phyloP scores from a whole-genome alignment of 768 basidiomycete species.

The Mycena belliarum region DNA sequence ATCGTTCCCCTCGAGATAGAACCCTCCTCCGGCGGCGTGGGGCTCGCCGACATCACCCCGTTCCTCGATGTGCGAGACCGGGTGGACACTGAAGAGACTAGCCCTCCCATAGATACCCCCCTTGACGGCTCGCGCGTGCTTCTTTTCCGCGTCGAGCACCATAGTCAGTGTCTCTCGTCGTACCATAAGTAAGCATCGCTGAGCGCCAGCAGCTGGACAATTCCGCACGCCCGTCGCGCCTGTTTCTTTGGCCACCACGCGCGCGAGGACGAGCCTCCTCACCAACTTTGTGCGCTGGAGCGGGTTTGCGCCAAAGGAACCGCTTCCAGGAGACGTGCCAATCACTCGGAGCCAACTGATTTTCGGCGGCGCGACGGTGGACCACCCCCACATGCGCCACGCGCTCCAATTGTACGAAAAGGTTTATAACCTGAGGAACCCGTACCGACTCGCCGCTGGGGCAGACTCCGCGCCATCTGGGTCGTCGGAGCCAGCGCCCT shows the following conservation, averaged over 20 bases:
- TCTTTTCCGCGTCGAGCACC: background rate
- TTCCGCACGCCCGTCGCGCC: too few relatives aligned
- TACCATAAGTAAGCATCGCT: too few relatives aligned
- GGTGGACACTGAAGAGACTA: constrained; percentile 3
- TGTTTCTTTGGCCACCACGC: too few relatives aligned
- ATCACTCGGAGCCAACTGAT: background rate
- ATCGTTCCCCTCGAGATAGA: background rate
- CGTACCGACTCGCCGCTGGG: background rate
- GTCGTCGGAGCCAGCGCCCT: background rate
- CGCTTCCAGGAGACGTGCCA: background rate
- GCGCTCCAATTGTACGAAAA: background rate
- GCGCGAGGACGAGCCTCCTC: too few relatives aligned
- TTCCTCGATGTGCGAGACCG: constrained; percentile 2
- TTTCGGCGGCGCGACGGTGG: background rate
- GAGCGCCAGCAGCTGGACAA: too few relatives aligned
- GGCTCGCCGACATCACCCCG: constrained; percentile 2
- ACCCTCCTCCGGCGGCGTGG: background rate
- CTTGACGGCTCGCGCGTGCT: constrained; percentile 6
- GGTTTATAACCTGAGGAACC: too few relatives aligned
- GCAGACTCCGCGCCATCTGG: background rate
- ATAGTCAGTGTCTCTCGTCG: background rate
- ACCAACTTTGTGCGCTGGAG: constrained; percentile 22
- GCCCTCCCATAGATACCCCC: background rate
- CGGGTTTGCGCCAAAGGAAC: constrained; percentile 22
- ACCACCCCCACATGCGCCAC: constrained; percentile 11